phyloP scores from a whole-genome alignment of 2,329 filamentous ascomycete species.

The Arthrobotrys iridis region DNA sequence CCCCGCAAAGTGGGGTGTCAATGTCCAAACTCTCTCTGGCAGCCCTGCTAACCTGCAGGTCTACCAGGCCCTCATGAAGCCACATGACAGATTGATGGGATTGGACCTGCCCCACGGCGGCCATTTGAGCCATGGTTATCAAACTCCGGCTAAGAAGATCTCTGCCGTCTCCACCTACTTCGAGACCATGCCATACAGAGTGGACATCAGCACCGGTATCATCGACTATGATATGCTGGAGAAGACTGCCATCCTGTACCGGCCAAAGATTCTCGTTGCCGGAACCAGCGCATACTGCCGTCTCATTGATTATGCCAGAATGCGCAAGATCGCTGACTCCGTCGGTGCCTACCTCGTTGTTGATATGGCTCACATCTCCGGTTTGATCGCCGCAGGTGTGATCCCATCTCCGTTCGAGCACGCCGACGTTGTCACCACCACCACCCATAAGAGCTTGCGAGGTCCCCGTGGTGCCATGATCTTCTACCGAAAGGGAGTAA shows the following conservation, averaged over 20 bases:
- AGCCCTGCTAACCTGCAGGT: constrained; percentile 97
- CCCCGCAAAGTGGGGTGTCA: constrained; percentile 93
- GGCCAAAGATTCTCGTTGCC: constrained; percentile 94
- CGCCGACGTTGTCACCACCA: constrained; percentile 97
- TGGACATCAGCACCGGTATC: constrained; percentile 87
- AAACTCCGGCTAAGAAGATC: constrained; percentile 95
- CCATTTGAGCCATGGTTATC: constrained; percentile 96
- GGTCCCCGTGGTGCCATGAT: constrained; percentile 99
- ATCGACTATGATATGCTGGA: constrained; percentile 96
- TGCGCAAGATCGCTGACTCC: constrained; percentile 93
- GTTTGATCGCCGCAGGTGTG: constrained; percentile 89
- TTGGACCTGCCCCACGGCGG: constrained; percentile 93
- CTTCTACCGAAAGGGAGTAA: constrained; percentile 98
- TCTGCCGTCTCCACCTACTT: constrained; percentile 99
- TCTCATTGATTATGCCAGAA: constrained; percentile 93
- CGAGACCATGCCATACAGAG: constrained; percentile 96
- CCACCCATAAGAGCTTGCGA: constrained; percentile 98
- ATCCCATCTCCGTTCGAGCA: constrained; percentile 92
- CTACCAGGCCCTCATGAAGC: constrained; percentile 96
- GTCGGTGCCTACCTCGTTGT: constrained; percentile 94
- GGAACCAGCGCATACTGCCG: constrained; percentile 98
- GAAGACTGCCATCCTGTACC: constrained; percentile 89
- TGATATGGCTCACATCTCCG: constrained; percentile 99
- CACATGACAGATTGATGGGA: constrained; percentile 96
- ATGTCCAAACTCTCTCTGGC: constrained; percentile 92